These are phyloP conservation scores for Trichoderma parareesei DNA, from an alignment of 495 filamentous ascomycete species.

Conservation along the genomic window DNA sequence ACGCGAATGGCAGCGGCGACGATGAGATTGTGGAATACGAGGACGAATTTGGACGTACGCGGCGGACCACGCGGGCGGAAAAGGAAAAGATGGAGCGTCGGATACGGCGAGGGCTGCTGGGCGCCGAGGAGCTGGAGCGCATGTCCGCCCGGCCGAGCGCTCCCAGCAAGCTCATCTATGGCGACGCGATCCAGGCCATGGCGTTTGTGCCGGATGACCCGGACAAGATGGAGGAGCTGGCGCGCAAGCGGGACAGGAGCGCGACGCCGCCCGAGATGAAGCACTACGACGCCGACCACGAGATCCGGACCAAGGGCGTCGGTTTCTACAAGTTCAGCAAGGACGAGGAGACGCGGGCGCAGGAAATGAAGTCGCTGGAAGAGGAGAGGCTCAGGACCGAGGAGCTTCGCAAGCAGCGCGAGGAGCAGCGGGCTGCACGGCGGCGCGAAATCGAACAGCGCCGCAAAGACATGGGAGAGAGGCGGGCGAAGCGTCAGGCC, in stretches of 20 bases:
- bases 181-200: conserved; percentile 68
- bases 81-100: conserved; percentile 47
- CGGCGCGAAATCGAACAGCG: conserved; percentile 44
- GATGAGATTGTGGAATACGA: conserved; percentile 67
- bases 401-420: conserved; percentile 45
- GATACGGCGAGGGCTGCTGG: conserved; percentile 32
- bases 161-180: conserved; percentile 70
- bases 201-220: conserved; percentile 68
- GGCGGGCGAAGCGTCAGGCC: conserved; percentile 58
- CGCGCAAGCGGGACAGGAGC: conserved; percentile 62
- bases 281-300: conserved; percentile 78
- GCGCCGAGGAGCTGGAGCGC: conserved; percentile 35
- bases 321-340: conserved; percentile 82
- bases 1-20: conserved; percentile 23
- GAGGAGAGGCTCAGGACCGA: conserved; percentile 62
- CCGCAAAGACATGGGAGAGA: conserved; percentile 42
- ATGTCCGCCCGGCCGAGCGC: conserved; percentile 47
- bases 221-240: conserved; percentile 61
- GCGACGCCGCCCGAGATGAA: conserved; percentile 65
- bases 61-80: conserved; percentile 56
- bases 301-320: conserved; percentile 79
- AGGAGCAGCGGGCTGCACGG: conserved; percentile 35
- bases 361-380: conserved; percentile 70
- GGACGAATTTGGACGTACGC: conserved; percentile 82
- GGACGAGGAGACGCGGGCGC: conserved; percentile 53